Conservation (phyloP, 345 rosid species). For the Clausena lansium region DNA sequence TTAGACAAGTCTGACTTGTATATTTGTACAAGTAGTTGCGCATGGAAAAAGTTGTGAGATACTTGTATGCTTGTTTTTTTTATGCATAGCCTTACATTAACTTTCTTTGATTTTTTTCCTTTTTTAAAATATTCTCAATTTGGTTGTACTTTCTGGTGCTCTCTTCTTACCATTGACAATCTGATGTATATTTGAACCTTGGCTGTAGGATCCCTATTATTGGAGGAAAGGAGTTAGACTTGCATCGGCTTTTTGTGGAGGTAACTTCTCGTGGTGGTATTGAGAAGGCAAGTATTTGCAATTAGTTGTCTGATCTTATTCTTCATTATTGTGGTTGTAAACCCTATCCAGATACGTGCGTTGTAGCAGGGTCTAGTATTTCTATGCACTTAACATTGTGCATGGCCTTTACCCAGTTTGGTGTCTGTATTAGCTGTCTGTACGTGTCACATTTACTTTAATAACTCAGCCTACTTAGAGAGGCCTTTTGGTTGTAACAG, state of each 20-base stretch:
- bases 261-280: slow-evolving; percentile 97
- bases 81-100: not conserved
- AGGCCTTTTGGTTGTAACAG: not conserved
- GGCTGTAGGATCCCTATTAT: slow-evolving; percentile 80
- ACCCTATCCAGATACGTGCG: not conserved
- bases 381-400: not conserved
- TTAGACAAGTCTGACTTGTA: not conserved
- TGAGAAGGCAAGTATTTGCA: slow-evolving; percentile 55
- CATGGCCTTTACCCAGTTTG: not conserved
- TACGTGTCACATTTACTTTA: not conserved
- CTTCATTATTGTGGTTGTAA: not conserved
- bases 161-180: not conserved
- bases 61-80: not conserved
- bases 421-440: not conserved
- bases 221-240: slow-evolving; percentile 85
- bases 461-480: not conserved
- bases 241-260: slow-evolving; percentile 88
- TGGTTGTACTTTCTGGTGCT: not conserved
- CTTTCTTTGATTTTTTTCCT: not conserved
- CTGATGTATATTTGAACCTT: not conserved
- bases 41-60: not conserved
- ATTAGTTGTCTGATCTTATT: not conserved
- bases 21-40: not conserved
- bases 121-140: not conserved
- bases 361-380: not conserved